Evolutionary conservation across 1,284 basidiomycete species (phyloP).

Genomic region (Apiotrichum gamsii): DNA sequence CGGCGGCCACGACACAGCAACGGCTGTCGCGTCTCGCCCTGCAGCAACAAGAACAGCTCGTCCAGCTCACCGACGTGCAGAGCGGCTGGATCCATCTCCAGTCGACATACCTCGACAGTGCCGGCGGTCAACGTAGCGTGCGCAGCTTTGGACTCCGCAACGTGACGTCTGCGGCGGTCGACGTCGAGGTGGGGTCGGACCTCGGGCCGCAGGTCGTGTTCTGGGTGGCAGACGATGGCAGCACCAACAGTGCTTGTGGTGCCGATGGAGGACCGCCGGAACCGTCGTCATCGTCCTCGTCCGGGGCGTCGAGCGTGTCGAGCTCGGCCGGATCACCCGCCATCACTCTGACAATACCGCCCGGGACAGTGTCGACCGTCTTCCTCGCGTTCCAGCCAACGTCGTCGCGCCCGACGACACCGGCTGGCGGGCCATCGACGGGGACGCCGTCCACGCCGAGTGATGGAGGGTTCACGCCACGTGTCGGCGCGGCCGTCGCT

Average conservation of each 20-base stretch:
- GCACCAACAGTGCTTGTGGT: too few species aligned
- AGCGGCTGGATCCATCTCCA: slow-evolving; percentile 46
- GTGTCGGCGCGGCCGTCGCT: slow-evolving; percentile 20
- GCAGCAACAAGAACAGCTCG: slow-evolving; percentile 18
- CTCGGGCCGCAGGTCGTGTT: slow-evolving; percentile 32
- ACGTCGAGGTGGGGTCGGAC: slow-evolving; percentile 38
- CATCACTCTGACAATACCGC: slow-evolving; percentile 22
- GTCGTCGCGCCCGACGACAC: slow-evolving; percentile 13
- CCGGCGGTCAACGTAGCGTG: slow-evolving; percentile 27
- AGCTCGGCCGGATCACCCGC: slow-evolving; percentile 18
- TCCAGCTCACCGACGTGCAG: slow-evolving; percentile 36
- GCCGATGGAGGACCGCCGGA: too few species aligned
- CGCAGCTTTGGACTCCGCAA: slow-evolving; percentile 38
- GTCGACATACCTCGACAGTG: slow-evolving; percentile 37
- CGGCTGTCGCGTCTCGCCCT: slow-evolving; percentile 10
- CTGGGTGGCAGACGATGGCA: slow-evolving; percentile 34
- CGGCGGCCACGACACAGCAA: neutral
- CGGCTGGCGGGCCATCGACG: too few species aligned
- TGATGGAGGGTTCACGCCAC: slow-evolving; percentile 35
- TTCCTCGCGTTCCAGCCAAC: slow-evolving; percentile 35
- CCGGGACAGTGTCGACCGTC: slow-evolving; percentile 20
- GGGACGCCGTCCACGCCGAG: slow-evolving; percentile 13
- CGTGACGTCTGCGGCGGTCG: slow-evolving; percentile 19
- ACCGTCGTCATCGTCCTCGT: slow-evolving; percentile 25
- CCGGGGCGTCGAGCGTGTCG: slow-evolving; percentile 24